Conservation (phyloP, 768 basidiomycete species). For the Sarcodon aspratus region DNA sequence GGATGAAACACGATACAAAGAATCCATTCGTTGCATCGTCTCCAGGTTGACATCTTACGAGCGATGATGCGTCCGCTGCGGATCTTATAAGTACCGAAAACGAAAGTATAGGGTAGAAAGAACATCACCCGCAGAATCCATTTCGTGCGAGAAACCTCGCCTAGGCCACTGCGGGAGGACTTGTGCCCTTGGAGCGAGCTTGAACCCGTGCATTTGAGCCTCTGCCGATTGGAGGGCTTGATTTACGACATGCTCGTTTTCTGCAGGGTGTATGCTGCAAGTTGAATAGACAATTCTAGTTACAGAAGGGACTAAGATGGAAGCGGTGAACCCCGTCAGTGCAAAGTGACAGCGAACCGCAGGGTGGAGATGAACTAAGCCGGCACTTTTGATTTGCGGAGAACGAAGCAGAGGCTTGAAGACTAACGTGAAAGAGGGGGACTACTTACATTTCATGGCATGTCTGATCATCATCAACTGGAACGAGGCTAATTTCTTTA, state of each 20-base stretch:
- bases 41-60: constrained; percentile 66
- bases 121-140: constrained; percentile 36
- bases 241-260: constrained; percentile 88
- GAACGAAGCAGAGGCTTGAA: neutral
- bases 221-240: constrained; percentile 64
- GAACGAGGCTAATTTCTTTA: constrained; percentile 78
- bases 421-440: neutral
- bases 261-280: constrained; percentile 85
- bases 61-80: constrained; percentile 42
- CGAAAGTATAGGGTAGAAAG: neutral
- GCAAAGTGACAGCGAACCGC: neutral
- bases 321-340: neutral
- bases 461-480: constrained; percentile 88
- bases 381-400: neutral
- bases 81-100: neutral
- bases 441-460: constrained; percentile 79
- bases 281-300: constrained; percentile 91
- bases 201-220: constrained; percentile 47
- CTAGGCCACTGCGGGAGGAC: constrained; percentile 79
- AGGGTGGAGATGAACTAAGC: neutral
- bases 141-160: constrained; percentile 60
- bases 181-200: constrained; percentile 49
- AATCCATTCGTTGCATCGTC: constrained; percentile 93
- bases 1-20: constrained; percentile 93
- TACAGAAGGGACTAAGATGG: constrained; percentile 55